phyloP scores from a whole-genome alignment of 768 basidiomycete species.

The Russula brevipes region DNA sequence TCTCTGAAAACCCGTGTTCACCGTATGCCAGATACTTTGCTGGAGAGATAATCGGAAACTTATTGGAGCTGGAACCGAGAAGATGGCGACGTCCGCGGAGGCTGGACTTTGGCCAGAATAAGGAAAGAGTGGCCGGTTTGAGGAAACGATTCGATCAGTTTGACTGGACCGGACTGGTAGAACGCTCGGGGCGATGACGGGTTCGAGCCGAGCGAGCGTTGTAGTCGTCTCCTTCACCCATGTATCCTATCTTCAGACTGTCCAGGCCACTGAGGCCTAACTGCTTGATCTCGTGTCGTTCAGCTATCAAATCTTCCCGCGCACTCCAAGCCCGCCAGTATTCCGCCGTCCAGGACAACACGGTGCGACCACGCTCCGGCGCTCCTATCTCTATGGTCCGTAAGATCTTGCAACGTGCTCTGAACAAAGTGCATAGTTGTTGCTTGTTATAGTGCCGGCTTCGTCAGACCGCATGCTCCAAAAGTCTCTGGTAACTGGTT shows the following conservation, averaged over 20 bases:
- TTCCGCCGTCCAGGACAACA: not conserved
- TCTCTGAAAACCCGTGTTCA: not conserved
- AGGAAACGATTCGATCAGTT: constrained; percentile 70
- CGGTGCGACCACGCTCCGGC: constrained; percentile 2
- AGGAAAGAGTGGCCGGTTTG: constrained; percentile 62
- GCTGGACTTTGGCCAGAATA: constrained; percentile 65
- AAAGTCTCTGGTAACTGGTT: constrained; percentile 57
- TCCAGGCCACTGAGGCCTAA: not conserved
- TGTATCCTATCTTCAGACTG: constrained; percentile 9
- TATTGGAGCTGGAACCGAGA: constrained; percentile 82
- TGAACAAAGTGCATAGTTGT: not conserved
- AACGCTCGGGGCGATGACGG: constrained; percentile 27
- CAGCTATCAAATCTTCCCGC: not conserved
- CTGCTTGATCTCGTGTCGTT: not conserved
- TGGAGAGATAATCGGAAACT: constrained; percentile 87
- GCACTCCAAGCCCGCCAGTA: not conserved
- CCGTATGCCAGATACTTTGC: constrained; percentile 73
- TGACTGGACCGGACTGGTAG: constrained; percentile 79
- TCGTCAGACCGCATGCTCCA: constrained; percentile 77
- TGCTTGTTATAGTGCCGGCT: constrained; percentile 54
- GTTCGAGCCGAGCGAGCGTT: not conserved
- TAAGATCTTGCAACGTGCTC: not conserved
- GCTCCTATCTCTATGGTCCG: constrained; percentile 51
- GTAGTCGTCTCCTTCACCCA: not conserved
- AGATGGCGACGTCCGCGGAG: constrained; percentile 78